Base-by-base conservation (phyloP, 768 basidiomycete species). In the Suillus lakei region DNA sequence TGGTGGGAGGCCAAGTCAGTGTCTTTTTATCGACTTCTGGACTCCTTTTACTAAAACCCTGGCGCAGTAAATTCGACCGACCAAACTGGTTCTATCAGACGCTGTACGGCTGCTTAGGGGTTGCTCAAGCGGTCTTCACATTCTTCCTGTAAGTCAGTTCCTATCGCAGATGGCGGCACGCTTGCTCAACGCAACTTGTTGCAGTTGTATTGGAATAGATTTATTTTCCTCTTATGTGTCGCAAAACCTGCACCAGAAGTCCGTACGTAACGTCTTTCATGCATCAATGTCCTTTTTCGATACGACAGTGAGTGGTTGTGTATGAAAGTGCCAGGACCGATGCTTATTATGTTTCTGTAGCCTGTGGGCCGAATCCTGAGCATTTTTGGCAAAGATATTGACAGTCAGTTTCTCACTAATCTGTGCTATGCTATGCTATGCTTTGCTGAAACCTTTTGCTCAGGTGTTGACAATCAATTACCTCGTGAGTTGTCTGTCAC, bases 221-320 rank as follows among this genome's bases (percentile, higher is more conserved):
- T 74, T 84, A 15, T 78, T 91, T 73, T 85, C 86, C 1, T 85
- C 81, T 70, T 80, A 83, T 61, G 88, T 88, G 4, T 90, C 90
- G 1, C 81, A 81, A 65, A 88, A 87, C 65, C 77, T 93, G 2
- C 89, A 93, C 70, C 80, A 84, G 53, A 73, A 80, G 53, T 84
- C 88, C 0, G 79, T 90, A 28, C 74, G 74, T 30, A 84, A 86
- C 58, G 82, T 91, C 23, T 88, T 91, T 71, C 83, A 85, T 73
- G 90, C 91, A 0, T 90, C 90, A 0, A 91, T 91, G 88, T 82
- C 86, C 1, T 91, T 91, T 77, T 93, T 92, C 69, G 91, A 93
- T 73, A 89, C 84, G 2, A 88, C 87, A 23, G 85, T 85, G 67
- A 67, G 74, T 62, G 16, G n/a, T 12, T 7, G 38, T 58, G 28